These are phyloP conservation scores for Blastobotrys illinoisensis DNA, from an alignment of 1,139 yeast genomes.

Conservation along the genomic window DNA sequence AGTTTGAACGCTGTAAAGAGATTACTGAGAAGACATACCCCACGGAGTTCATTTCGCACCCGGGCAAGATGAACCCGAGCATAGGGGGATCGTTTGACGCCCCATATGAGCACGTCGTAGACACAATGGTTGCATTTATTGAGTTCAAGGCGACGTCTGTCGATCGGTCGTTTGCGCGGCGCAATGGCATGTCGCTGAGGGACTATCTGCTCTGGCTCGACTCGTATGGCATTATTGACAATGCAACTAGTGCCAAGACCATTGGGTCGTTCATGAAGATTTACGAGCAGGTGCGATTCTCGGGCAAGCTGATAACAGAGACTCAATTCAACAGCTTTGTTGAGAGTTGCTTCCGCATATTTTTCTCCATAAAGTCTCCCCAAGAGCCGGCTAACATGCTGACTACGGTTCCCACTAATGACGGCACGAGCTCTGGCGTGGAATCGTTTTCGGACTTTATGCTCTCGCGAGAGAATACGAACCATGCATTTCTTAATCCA, in stretches of 20 bases:
- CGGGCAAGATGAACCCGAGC: constrained; percentile 50
- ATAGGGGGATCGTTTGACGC: constrained; percentile 46
- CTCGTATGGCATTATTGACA: constrained; percentile 22
- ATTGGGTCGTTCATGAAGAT: constrained; percentile 42
- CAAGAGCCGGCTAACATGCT: not conserved
- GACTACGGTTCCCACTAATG: not conserved
- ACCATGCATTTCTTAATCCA: not conserved
- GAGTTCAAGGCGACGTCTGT: constrained; percentile 44
- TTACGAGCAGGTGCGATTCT: constrained; percentile 69
- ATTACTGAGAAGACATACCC: constrained; percentile 52
- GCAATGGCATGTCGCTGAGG: constrained; percentile 41
- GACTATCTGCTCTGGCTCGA: constrained; percentile 45
- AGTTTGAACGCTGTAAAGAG: constrained; percentile 44
- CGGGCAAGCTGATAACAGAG: constrained; percentile 57
- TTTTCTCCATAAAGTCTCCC: constrained; percentile 18
- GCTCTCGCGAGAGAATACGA: not conserved
- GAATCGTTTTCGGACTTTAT: not conserved
- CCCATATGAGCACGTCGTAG: constrained; percentile 59
- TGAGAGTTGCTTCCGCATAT: constrained; percentile 34
- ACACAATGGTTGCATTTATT: constrained; percentile 27
- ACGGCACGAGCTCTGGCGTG: not conserved
- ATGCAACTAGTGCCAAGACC: constrained; percentile 19
- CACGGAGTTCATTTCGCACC: constrained; percentile 45
- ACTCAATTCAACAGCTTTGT: constrained; percentile 59
- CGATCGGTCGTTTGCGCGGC: constrained; percentile 38